phyloP scores from a whole-genome alignment of 495 filamentous ascomycete species.

The Trichoderma reesei region DNA sequence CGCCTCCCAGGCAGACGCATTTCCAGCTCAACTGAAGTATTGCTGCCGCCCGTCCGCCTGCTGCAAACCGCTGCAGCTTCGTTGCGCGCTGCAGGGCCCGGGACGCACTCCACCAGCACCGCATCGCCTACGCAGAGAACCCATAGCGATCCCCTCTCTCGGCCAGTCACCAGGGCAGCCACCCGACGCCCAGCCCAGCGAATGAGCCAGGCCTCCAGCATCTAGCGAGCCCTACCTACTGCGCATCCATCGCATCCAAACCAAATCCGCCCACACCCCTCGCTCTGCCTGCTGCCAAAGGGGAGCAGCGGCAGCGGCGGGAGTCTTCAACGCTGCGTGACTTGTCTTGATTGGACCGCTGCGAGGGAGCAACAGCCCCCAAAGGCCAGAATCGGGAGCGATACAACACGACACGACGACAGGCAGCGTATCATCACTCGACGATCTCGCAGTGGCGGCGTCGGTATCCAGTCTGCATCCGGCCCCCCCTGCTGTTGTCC shows the following conservation, averaged over 20 bases:
- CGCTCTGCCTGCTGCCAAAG: neutral
- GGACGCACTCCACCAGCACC: slow-evolving; percentile 2
- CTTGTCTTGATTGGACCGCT: slow-evolving; percentile 3
- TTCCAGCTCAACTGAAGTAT: too few relatives aligned
- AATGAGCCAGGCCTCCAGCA: neutral
- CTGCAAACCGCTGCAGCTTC: neutral
- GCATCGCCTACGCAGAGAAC: neutral
- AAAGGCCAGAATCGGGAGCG: neutral
- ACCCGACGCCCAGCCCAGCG: too few relatives aligned
- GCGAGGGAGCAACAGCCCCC: neutral
- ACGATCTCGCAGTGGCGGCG: neutral
- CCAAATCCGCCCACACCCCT: neutral
- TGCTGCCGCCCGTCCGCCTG: neutral
- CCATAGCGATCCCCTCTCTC: neutral
- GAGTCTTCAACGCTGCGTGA: neutral
- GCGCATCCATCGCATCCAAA: neutral
- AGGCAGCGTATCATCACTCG: neutral
- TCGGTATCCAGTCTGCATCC: slow-evolving; percentile 2
- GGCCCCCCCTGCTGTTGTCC: neutral
- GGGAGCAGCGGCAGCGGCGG: neutral
- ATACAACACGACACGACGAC: neutral
- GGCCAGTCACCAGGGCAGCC: neutral
- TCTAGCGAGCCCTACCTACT: neutral
- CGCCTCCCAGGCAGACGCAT: neutral
- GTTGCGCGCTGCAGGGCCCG: neutral